Conservation (phyloP, 106 monocot species). For the Dendrobium nobile region DNA sequence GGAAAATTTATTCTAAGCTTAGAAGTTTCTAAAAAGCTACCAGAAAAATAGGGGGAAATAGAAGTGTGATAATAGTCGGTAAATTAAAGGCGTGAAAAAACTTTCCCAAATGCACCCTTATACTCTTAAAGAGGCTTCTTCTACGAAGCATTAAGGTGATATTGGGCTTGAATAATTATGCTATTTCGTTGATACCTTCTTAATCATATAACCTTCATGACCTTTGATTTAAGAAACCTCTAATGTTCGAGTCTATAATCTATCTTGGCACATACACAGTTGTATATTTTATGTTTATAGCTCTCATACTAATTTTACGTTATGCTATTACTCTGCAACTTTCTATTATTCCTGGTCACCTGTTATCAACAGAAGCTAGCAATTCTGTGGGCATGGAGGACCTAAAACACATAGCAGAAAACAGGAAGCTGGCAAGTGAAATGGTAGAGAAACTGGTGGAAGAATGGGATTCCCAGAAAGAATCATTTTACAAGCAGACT, state of each 20-base stretch:
- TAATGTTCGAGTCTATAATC: not conserved
- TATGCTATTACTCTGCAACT: not conserved
- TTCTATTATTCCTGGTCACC: not conserved
- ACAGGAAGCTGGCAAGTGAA: conserved; percentile 24
- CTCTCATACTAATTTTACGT: not conserved
- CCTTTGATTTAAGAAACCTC: not conserved
- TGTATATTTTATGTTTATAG: not conserved
- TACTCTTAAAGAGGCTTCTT: too few species aligned
- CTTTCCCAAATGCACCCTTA: too few species aligned
- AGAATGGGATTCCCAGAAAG: conserved; percentile 66
- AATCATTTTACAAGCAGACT: conserved; percentile 43
- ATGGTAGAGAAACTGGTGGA: conserved; percentile 36
- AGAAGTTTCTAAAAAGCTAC: too few species aligned
- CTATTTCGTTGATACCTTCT: too few species aligned
- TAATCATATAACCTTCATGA: not conserved
- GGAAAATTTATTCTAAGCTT: too few species aligned
- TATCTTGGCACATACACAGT: not conserved
- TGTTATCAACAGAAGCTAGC: conserved; percentile 34
- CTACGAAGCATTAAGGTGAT: too few species aligned
- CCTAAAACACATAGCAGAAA: conserved; percentile 42
- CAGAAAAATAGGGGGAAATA: too few species aligned
- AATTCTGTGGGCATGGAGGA: conserved; percentile 33
- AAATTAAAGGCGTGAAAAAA: too few species aligned
- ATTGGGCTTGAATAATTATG: too few species aligned
- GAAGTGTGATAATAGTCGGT: too few species aligned